Evolutionary conservation across 345 rosid species (phyloP).

Genomic region (Rhizophora mangle): DNA sequence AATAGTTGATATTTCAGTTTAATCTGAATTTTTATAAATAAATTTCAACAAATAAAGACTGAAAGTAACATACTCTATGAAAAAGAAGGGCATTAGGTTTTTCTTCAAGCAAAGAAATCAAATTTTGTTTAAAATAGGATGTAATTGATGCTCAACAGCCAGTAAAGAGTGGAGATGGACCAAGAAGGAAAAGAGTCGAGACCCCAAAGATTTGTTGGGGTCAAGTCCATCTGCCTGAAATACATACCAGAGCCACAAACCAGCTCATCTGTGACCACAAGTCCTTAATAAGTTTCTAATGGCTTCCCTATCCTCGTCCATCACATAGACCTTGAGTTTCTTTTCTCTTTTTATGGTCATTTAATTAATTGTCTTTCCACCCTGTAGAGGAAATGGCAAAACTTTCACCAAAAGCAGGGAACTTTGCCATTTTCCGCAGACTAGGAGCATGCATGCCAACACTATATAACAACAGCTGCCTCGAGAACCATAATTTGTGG

Average conservation of each 20-base stretch:
- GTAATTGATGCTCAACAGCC: too few species aligned
- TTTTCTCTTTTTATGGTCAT: background rate
- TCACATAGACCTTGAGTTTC: background rate
- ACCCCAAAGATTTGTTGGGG: too few species aligned
- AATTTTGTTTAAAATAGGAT: too few species aligned
- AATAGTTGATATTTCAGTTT: too few species aligned
- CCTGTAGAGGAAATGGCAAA: conserved; percentile 45
- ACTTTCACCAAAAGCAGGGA: conserved; percentile 38
- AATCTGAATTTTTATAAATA: too few species aligned
- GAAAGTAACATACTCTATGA: too few species aligned
- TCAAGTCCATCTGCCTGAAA: too few species aligned
- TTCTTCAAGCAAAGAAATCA: too few species aligned
- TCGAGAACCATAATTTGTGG: conserved; percentile 16
- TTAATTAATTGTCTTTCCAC: background rate
- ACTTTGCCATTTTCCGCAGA: conserved; percentile 36
- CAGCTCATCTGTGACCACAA: conserved; percentile 49
- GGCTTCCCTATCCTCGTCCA: background rate
- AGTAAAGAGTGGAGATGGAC: too few species aligned
- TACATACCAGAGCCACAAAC: conserved; percentile 49
- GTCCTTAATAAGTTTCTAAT: conserved; percentile 26
- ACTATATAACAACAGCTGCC: conserved; percentile 22
- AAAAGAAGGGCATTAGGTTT: too few species aligned
- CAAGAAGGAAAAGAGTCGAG: too few species aligned
- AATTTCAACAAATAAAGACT: too few species aligned
- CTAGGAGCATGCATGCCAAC: conserved; percentile 31